Conservation (phyloP, 2,329 filamentous ascomycete species). For the Penicillium rolfsii region DNA sequence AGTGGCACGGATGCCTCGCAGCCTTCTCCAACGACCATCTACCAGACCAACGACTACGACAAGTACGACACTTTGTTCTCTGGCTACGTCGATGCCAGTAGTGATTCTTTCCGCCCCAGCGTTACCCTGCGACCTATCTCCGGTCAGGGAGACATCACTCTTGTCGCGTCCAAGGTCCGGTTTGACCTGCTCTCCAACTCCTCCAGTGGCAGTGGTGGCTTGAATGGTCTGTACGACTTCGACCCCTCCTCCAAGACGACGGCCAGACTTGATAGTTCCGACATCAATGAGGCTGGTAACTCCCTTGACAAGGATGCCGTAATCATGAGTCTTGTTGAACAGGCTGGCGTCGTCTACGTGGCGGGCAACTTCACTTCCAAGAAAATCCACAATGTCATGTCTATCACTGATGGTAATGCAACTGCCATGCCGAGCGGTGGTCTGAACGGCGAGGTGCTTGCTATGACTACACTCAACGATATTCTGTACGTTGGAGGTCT, state of each 20-base stretch:
- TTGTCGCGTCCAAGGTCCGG: slow-evolving; percentile 88
- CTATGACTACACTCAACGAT: slow-evolving; percentile 68
- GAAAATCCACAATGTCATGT: slow-evolving; percentile 74
- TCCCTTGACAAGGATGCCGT: slow-evolving; percentile 68
- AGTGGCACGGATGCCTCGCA: slow-evolving; percentile 47
- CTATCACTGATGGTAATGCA: slow-evolving; percentile 66
- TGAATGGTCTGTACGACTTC: slow-evolving; percentile 92
- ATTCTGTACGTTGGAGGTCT: slow-evolving; percentile 79
- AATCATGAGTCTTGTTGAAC: slow-evolving; percentile 69
- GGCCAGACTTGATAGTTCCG: slow-evolving; percentile 69
- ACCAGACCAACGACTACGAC: slow-evolving; percentile 92
- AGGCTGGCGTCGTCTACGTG: slow-evolving; percentile 69
- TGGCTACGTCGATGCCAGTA: slow-evolving; percentile 77
- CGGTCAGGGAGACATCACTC: slow-evolving; percentile 64
- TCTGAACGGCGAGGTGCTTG: slow-evolving; percentile 75
- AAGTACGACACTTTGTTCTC: slow-evolving; percentile 94
- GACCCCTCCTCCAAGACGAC: slow-evolving; percentile 64
- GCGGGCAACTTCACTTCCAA: slow-evolving; percentile 81
- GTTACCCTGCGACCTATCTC: slow-evolving; percentile 74
- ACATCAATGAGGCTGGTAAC: slow-evolving; percentile 75
- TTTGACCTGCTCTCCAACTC: slow-evolving; percentile 65
- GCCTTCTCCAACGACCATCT: slow-evolving; percentile 66
- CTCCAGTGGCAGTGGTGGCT: slow-evolving; percentile 67
- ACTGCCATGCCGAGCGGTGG: slow-evolving; percentile 69
- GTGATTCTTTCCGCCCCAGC: slow-evolving; percentile 72